Conservation (phyloP, 495 filamentous ascomycete species). For the Astrothelium macrocarpum region DNA sequence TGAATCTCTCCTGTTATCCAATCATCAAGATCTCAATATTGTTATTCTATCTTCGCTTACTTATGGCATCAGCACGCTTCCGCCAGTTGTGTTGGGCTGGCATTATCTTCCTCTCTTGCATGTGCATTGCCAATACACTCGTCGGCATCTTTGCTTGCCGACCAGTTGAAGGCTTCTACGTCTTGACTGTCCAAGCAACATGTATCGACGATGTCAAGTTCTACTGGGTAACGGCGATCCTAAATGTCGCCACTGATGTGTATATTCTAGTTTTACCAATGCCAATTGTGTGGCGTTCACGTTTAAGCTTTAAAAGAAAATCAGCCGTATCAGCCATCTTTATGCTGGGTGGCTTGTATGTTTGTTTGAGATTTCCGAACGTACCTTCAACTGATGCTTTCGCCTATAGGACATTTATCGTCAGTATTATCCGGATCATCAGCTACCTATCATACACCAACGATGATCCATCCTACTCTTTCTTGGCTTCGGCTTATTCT, state of each 20-base stretch:
- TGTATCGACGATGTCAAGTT: constrained; percentile 5
- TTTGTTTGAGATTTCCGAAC: background rate
- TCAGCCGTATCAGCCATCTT: background rate
- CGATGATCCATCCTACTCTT: background rate
- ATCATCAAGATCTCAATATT: background rate
- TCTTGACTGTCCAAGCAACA: background rate
- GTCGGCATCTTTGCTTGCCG: constrained; percentile 3
- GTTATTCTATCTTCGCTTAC: background rate
- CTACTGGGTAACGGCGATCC: constrained; percentile 2
- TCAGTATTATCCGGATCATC: background rate
- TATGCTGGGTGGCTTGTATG: background rate
- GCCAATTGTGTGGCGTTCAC: background rate
- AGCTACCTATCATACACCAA: background rate
- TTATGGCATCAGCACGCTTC: too few species aligned
- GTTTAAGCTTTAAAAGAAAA: background rate
- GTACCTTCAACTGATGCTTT: background rate
- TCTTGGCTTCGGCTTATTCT: background rate
- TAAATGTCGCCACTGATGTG: constrained; percentile 7
- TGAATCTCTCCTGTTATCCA: background rate
- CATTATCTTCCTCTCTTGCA: background rate
- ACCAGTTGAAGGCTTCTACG: background rate
- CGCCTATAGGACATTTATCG: background rate
- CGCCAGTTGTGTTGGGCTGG: constrained; percentile 6
- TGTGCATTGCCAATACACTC: background rate
- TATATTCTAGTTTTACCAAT: constrained; percentile 6